Percentiles rank a stretch among this genome's conserved stretches.
Evolutionary conservation across 495 filamentous ascomycete species (phyloP).

Genomic region (Neurospora sp.): DNA sequence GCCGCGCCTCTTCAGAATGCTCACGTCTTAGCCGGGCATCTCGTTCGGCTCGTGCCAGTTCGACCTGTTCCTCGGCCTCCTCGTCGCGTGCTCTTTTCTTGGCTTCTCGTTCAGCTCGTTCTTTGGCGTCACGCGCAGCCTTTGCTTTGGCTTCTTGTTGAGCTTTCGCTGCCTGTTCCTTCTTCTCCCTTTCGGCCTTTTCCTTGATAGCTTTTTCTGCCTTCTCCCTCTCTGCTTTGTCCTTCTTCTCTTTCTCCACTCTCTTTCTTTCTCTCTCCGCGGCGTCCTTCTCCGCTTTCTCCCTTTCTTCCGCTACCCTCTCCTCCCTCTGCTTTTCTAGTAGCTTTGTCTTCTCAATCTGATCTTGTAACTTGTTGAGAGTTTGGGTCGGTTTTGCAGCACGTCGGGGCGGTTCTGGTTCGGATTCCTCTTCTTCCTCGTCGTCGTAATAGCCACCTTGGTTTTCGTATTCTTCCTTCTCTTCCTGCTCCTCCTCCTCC

Average conservation of each 20-base stretch:
- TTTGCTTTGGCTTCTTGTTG: neutral
- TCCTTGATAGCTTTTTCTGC: neutral
- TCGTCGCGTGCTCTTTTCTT: conserved; percentile 13
- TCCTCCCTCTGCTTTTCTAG: neutral
- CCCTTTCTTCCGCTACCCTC: neutral
- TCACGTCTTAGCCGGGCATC: conserved; percentile 5
- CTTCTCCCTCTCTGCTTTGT: neutral
- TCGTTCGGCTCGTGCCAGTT: conserved; percentile 10
- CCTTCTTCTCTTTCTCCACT: neutral
- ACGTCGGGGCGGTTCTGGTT: neutral
- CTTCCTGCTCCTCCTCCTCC: neutral
- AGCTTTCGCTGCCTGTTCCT: neutral
- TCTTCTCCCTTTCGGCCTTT: neutral
- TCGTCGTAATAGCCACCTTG: neutral
- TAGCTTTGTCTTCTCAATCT: neutral
- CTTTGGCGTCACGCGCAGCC: neutral
- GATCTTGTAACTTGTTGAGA: neutral
- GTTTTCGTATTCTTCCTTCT: neutral
- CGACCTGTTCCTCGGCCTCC: conserved; percentile 7
- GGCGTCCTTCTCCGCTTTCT: neutral
- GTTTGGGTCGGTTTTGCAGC: neutral
- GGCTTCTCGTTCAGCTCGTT: neutral
- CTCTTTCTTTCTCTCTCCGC: neutral
- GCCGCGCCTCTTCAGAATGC: conserved; percentile 3
- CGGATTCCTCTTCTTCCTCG: neutral